These are phyloP conservation scores for Scolecobasidium constrictum DNA, from an alignment of 2,329 filamentous ascomycete species.

Conservation along the genomic window DNA sequence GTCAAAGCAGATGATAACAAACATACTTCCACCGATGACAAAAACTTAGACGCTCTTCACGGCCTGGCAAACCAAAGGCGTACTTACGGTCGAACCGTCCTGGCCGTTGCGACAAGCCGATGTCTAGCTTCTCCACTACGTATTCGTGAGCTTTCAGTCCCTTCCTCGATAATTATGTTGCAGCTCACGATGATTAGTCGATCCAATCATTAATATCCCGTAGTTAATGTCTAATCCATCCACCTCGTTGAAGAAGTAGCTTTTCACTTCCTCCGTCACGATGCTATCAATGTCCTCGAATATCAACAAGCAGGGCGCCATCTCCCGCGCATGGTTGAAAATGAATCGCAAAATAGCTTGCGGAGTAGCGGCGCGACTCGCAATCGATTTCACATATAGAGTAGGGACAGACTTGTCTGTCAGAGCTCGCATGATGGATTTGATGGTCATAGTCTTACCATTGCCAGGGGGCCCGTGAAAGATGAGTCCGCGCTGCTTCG, in stretches of 20 bases:
- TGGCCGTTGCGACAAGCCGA: slow-evolving; percentile 36
- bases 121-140: slow-evolving; percentile 51
- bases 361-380: slow-evolving; percentile 33
- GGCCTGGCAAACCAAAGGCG: slow-evolving; percentile 19
- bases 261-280: slow-evolving; percentile 43
- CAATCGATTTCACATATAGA: slow-evolving; percentile 10
- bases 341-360: slow-evolving; percentile 30
- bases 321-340: slow-evolving; percentile 39
- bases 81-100: slow-evolving; percentile 26
- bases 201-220: slow-evolving; percentile 52
- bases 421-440: slow-evolving; percentile 56
- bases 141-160: no score
- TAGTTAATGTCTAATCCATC: slow-evolving; percentile 56
- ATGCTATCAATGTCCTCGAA: slow-evolving; percentile 57
- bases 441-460: slow-evolving; percentile 61
- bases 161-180: no score
- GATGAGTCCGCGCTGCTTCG: slow-evolving; percentile 55
- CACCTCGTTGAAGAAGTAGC: slow-evolving; percentile 57
- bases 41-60: slow-evolving; percentile 15
- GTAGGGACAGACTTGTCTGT: slow-evolving; percentile 32
- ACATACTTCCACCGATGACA: slow-evolving; percentile 21
- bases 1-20: no score
- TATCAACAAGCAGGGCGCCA: slow-evolving; percentile 52
- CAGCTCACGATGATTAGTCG: slow-evolving; percentile 46
- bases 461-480: slow-evolving; percentile 56